phyloP scores from a whole-genome alignment of 176 grass and related monocot species.

The Ampelocalamus luodianensis region DNA sequence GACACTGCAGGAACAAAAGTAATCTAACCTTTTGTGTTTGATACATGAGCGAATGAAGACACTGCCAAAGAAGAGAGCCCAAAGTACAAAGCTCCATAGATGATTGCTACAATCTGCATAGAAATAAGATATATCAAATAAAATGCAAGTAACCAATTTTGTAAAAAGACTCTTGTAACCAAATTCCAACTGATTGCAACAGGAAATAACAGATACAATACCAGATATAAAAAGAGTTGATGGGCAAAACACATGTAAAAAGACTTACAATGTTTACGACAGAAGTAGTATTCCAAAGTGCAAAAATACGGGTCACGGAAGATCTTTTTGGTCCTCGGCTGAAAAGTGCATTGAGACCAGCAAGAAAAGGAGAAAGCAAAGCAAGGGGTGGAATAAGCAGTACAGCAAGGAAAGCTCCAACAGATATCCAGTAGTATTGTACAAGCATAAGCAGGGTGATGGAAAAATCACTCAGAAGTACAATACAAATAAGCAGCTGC shows the following conservation, averaged over 20 bases:
- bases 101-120: conserved; percentile 78
- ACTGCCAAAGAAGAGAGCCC: conserved; percentile 51
- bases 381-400: conserved; percentile 86
- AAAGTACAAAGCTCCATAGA: conserved; percentile 70
- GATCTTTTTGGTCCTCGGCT: conserved; percentile 92
- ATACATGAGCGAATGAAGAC: conserved; percentile 42
- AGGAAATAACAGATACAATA: conserved; percentile 16
- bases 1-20: not conserved
- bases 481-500: conserved; percentile 80
- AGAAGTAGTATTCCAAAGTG: conserved; percentile 90
- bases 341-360: conserved; percentile 94
- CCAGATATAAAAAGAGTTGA: not conserved
- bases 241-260: not conserved
- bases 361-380: conserved; percentile 92
- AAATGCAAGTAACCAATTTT: conserved; percentile 30
- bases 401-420: conserved; percentile 85
- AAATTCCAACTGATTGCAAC: not conserved
- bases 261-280: conserved; percentile 89
- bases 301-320: conserved; percentile 91
- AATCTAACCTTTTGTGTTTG: conserved; percentile 57
- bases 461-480: conserved; percentile 90
- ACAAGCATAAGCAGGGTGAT: conserved; percentile 88
- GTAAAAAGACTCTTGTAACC: not conserved
- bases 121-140: conserved; percentile 36
- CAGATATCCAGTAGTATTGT: conserved; percentile 96